Conservation (phyloP, 2,329 filamentous ascomycete genomes). For the Aspergillus japonicus region DNA sequence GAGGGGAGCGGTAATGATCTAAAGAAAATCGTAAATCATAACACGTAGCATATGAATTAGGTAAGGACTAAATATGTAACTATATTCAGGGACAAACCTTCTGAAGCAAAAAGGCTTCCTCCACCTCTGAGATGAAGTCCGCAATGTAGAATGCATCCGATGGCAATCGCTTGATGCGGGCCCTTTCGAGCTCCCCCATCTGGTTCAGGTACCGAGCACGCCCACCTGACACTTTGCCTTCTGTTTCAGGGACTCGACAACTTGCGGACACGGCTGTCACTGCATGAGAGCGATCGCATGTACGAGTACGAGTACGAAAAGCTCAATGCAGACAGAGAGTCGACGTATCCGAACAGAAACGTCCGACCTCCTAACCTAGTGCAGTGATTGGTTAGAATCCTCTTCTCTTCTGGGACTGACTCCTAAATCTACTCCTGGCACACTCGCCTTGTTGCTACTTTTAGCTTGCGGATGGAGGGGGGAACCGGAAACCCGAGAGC, state of each 20-base stretch:
- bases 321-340: too few relatives aligned
- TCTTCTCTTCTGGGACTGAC: too few relatives aligned
- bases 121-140: constrained; percentile 73
- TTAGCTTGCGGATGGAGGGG: too few relatives aligned
- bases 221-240: not conserved
- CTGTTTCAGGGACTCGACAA: not conserved
- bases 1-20: constrained; percentile 60
- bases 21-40: not conserved
- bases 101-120: constrained; percentile 68
- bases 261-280: not conserved
- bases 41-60: not conserved
- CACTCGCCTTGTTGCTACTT: too few relatives aligned
- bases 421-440: too few relatives aligned
- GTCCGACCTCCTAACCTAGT: too few relatives aligned
- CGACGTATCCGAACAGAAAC: too few relatives aligned
- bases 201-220: not conserved
- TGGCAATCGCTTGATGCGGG: constrained; percentile 34
- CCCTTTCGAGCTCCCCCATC: constrained; percentile 29
- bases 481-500: too few relatives aligned
- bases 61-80: too few relatives aligned
- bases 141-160: constrained; percentile 74
- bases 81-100: constrained; percentile 55
- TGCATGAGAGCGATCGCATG: not conserved
- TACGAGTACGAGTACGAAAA: not conserved
- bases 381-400: too few relatives aligned